Base-by-base conservation (phyloP, 805 yeast species). In the Kuraishia cidri region DNA sequence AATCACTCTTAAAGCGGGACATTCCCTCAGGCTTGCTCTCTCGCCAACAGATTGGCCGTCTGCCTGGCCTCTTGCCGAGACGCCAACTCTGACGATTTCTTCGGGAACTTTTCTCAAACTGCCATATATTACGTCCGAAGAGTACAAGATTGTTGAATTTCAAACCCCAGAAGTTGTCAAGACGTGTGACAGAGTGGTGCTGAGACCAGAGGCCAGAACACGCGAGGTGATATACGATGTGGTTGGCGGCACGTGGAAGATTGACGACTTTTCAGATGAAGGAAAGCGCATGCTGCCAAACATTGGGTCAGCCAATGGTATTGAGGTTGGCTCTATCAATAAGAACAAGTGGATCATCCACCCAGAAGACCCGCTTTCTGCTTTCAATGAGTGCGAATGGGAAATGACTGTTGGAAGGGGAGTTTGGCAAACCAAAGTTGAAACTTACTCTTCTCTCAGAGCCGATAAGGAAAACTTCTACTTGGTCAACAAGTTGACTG, bases 41-140 rank as follows among this genome's bases (percentile, higher is more conserved):
- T 62, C 69, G 6, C 53, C 70, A 1, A 52, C 64, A 22, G 70
- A 65, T 38, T 66, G 72, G 71, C 70, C 71, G 8, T 66, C 62
- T 34, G 52, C 54, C 22, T 66, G 71, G 71, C 71, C 72, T 19
- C 46, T 58, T 0, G 54, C 66, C 4, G 64, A 60, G 40, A 59
- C 54, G 5, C 64, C 69, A 32, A 54, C 50, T 2, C 39, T 64
- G 25, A 54, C 52, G 4, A 32, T 64, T 20, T 43, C 42, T 37
- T 62, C 58, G 32, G 50, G 48, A 30, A 25, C 34, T 58, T 24
- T 31, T 37, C 11, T 37, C 62, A 22, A 64, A 64, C 8, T 16
- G 54, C 15, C 38, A n/a, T 56, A 9, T 41, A 53, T 35, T 21
- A 32, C 8, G 33, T 37, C 2, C 31, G 36, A n/a, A n/a, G 2